Evolutionary conservation across 164 flowering plant species (phyloP), one percentile per base, ranked within the genome.

Genomic region (Vitis cinerea): DNA sequence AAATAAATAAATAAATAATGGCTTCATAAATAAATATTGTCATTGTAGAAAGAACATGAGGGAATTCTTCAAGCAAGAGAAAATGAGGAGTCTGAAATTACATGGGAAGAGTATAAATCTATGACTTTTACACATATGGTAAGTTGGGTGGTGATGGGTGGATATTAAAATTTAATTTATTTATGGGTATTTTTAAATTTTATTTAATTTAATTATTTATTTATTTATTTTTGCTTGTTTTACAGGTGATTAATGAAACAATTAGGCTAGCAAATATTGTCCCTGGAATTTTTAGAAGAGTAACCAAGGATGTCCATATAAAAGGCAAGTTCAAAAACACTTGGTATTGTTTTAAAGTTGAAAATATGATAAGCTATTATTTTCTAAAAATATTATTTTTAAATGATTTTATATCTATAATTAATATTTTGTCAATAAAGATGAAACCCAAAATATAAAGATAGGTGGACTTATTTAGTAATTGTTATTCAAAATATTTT

Each of bases 71-170:
- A 50, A 56, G 75, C 19, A 65, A 78, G 74, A 37, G 82, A 75
- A 59, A 73, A 77, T 27, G 53, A 27, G 11, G 80, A 75, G 65
- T 73, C 83, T 30, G 77, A 68, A 69, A 27, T 79, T 37, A 75
- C 84, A 59, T 83, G 84, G 86, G 64, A 79, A 64, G 84, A 79
- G 50, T 81, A 83, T 70, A 83, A 83, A 77, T 81, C 86, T 47
- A 77, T 81, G 86, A 79, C 72, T 55, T 83, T 65, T 57, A 83
- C 86, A 48, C 69, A 72, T 54, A 74, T 77, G 83, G 86, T 83
- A 52, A 30, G 69, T 23, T 23, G 27, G 27, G 27, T 23, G 27
- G 1, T 23, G 27, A 23, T 2, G 27, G 27, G 27, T 23, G 27
- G 27, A 23, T 23, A 1, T 23, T 23, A 23, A 23, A 23, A 23